Conservation (phyloP, 2,329 filamentous ascomycete genomes). For the Paecilomyces variotii region DNA sequence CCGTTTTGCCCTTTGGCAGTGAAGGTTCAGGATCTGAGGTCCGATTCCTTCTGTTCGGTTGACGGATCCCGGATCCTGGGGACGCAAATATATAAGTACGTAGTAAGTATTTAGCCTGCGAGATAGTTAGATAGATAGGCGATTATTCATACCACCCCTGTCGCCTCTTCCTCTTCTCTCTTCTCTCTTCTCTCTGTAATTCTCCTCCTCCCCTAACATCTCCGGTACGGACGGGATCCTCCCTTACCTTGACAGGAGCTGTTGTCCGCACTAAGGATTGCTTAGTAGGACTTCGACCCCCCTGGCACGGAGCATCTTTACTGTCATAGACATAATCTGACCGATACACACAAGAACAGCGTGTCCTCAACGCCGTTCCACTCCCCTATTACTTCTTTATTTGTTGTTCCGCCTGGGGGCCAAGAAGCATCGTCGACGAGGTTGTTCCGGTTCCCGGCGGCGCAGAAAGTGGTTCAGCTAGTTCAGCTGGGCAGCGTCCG, state of each 20-base stretch:
- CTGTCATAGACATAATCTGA: not conserved
- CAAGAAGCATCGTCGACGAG: not conserved
- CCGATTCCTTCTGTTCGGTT: not conserved
- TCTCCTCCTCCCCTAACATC: no score
- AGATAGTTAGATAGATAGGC: no score
- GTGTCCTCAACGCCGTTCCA: not conserved
- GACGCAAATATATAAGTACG: not conserved
- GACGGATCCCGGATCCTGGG: not conserved
- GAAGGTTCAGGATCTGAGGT: not conserved
- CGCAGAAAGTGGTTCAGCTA: not conserved
- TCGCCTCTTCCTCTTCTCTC: no score
- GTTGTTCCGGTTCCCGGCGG: not conserved
- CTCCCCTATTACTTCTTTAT: not conserved
- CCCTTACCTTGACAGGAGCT: not conserved
- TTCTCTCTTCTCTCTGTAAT: no score
- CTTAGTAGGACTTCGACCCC: not conserved
- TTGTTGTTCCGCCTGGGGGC: not conserved
- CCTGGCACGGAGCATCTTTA: not conserved
- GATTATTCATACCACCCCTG: no score
- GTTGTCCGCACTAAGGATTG: not conserved
- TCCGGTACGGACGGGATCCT: not conserved
- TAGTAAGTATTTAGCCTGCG: no score
- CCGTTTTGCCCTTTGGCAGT: not conserved
- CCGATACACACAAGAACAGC: not conserved
- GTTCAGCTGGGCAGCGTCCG: not conserved